phyloP scores from a whole-genome alignment of 331 rosid species.

The Phaseolus coccineus region DNA sequence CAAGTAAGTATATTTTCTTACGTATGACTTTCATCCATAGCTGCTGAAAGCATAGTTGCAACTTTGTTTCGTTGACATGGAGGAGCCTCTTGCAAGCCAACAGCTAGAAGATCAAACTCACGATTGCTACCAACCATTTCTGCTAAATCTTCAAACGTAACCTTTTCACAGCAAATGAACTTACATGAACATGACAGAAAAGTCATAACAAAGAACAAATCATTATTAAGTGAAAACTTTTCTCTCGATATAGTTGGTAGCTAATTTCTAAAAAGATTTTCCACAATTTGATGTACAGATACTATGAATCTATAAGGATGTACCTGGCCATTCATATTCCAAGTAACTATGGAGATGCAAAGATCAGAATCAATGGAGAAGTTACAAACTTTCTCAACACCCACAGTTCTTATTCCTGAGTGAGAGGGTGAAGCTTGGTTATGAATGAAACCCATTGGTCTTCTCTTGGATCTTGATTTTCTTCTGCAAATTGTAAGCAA shows the following conservation, averaged over 20 bases:
- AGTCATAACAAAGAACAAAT: neutral
- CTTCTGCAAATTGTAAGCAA: slow-evolving; percentile 38
- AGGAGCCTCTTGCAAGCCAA: slow-evolving; percentile 88
- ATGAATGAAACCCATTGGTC: slow-evolving; percentile 49
- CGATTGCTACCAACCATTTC: slow-evolving; percentile 58
- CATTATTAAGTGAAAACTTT: too few relatives aligned
- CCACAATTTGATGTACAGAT: too few relatives aligned
- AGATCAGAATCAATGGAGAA: slow-evolving; percentile 58
- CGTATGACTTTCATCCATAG: slow-evolving; percentile 61
- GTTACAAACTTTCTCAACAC: slow-evolving; percentile 48
- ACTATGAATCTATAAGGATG: too few relatives aligned
- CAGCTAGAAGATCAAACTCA: slow-evolving; percentile 65
- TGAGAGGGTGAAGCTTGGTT: slow-evolving; percentile 49
- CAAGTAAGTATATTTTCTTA: slow-evolving; percentile 37
- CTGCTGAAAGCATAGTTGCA: slow-evolving; percentile 46
- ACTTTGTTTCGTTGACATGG: slow-evolving; percentile 63
- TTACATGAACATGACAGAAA: neutral
- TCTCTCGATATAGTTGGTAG: too few relatives aligned
- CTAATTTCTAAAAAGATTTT: too few relatives aligned
- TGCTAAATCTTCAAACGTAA: slow-evolving; percentile 59
- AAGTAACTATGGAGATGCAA: slow-evolving; percentile 64
- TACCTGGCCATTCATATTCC: slow-evolving; percentile 87
- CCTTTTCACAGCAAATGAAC: slow-evolving; percentile 40
- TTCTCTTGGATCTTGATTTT: slow-evolving; percentile 48
- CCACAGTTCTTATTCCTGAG: slow-evolving; percentile 63